Base-by-base conservation (phyloP, 2,329 filamentous ascomycete genomes). In the Aspergillus intermedius region DNA sequence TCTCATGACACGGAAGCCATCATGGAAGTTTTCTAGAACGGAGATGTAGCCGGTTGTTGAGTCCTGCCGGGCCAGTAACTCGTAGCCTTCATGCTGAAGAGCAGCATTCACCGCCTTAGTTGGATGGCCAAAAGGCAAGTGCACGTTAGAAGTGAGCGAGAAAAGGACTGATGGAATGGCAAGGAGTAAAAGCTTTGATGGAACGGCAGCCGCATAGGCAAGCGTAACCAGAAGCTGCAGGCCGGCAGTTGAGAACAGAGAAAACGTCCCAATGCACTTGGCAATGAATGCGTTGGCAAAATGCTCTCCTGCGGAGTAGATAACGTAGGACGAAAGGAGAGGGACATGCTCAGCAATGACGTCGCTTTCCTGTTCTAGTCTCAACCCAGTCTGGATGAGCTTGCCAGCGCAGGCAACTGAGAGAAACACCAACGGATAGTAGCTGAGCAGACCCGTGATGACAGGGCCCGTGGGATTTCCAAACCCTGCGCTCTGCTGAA, bases 1-100 rank as follows among this genome's bases (percentile, higher is more conserved):
- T 51, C 93, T 82, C 77, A 98, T 81, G 13, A 91, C 82, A 1
- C 90, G 81, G 69, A 88, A 96, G 1, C 83, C 80, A 35, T 81
- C 76, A 4, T 83, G 70, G 6, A 77, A 64, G 63, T 83, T 93
- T 56, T 98, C 88, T 22, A 96, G 66, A 1, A 98, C 88, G 0
- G 91, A 95, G 40, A 98, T 77, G 63, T 98, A 97, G 5, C 93
- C 93, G 0, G 93, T 97, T 44, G 86, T 69, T 0, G 90, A 95
- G 68, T 97, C 93, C 55, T 81, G 78, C 9, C 93, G 83, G 43
- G 90, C 91, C 41, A 97, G 66, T 1, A 97, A 71, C 1, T 81
- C 79, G 78, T 85, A 97, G 13, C 85, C 82, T 32, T 86, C 76
- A 1, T 75, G 68, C 17, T 74, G 69, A 40, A 97, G 72, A 0